Percentiles rank a stretch among this genome's conserved stretches.
Evolutionary conservation across 1,284 basidiomycete species (phyloP).

Genomic region (Sporisorium exsertum): DNA sequence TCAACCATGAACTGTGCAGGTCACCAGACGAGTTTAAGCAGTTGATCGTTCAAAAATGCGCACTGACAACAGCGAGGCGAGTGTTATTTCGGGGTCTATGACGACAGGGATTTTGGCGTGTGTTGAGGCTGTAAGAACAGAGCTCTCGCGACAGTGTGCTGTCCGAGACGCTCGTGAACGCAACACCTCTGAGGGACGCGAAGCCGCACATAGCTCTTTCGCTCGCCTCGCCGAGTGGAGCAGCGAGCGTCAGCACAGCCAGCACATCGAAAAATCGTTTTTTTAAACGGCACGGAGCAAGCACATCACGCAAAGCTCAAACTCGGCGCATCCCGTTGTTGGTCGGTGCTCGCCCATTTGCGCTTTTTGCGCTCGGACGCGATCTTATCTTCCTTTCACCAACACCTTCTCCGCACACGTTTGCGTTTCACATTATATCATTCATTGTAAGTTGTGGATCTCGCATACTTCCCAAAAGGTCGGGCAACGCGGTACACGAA

Average conservation of each 20-base stretch:
- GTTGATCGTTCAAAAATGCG: not conserved
- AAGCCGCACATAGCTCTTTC: not conserved
- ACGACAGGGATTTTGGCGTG: not conserved
- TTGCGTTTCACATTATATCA: not conserved
- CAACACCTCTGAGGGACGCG: not conserved
- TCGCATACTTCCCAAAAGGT: not conserved
- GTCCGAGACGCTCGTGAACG: conserved; percentile 2
- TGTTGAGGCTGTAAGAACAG: no score
- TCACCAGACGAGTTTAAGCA: not conserved
- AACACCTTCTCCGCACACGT: conserved; percentile 8
- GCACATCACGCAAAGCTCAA: not conserved
- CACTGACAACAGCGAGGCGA: not conserved
- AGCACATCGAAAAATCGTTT: not conserved
- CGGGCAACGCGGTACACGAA: not conserved
- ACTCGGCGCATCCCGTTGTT: not conserved
- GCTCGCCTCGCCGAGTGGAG: conserved; percentile 3
- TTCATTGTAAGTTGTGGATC: conserved; percentile 4
- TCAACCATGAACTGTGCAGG: not conserved
- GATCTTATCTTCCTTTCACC: conserved; percentile 16
- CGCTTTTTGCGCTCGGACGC: conserved; percentile 11
- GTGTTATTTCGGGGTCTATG: not conserved
- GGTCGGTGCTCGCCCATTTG: conserved; percentile 7
- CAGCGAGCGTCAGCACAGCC: conserved; percentile 3
- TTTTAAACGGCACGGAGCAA: not conserved
- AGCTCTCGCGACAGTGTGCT: not conserved